Percentiles rank a stretch among this genome's conserved stretches.
These are phyloP conservation scores for Hanseniaspora clermontiae DNA, from an alignment of 805 yeast genomes.

Conservation along the genomic window DNA sequence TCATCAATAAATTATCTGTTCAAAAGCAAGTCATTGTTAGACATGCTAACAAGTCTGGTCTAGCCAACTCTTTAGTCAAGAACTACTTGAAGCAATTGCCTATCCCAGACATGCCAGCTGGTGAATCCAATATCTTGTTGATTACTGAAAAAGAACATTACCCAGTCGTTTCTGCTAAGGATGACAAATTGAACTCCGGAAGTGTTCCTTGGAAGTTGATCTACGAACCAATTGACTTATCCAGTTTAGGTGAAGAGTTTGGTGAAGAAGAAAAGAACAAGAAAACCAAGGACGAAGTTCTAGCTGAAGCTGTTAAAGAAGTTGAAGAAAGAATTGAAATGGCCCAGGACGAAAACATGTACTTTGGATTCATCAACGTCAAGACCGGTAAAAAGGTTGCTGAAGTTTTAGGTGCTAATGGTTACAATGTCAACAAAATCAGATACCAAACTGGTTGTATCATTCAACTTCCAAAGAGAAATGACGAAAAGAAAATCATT, in stretches of 20 bases:
- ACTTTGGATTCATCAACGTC: constrained; percentile 52
- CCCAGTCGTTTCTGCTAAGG: constrained; percentile 20
- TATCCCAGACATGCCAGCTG: constrained; percentile 34
- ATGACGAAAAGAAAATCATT: constrained; percentile 42
- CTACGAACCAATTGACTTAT: constrained; percentile 27
- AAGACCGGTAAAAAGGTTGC: constrained; percentile 41
- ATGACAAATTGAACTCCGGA: constrained; percentile 20
- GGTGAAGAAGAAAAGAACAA: constrained; percentile 28
- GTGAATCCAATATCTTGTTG: constrained; percentile 32
- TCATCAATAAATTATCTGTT: constrained; percentile 40
- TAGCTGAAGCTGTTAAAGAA: constrained; percentile 23
- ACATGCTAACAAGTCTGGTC: constrained; percentile 40
- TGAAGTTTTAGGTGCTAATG: constrained; percentile 64
- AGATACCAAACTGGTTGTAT: constrained; percentile 47
- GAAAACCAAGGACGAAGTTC: constrained; percentile 39
- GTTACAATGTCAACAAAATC: constrained; percentile 49
- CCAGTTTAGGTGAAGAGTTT: constrained; percentile 22
- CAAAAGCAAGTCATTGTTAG: constrained; percentile 46
- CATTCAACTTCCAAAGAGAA: constrained; percentile 50
- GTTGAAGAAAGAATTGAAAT: constrained; percentile 39
- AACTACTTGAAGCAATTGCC: constrained; percentile 34
- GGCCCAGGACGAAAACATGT: constrained; percentile 33
- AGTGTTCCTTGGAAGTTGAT: constrained; percentile 56
- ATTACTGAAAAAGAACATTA: constrained; percentile 2
- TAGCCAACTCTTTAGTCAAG: constrained; percentile 32